Percentiles rank a stretch among this genome's conserved stretches.
Conservation (phyloP, 768 basidiomycete genomes). For the Pulveroboletus sp. region DNA sequence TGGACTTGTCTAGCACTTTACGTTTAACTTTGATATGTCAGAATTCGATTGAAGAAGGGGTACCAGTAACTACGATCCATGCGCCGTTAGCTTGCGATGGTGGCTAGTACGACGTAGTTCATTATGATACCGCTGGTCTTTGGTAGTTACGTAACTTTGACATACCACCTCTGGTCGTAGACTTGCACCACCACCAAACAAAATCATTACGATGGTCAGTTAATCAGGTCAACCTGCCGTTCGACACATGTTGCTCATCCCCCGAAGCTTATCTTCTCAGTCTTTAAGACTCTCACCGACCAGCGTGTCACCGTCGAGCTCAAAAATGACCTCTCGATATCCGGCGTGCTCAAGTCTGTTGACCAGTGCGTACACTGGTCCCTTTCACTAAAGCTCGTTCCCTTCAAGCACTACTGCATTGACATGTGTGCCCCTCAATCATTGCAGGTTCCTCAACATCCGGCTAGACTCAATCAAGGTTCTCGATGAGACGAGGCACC, state of each 20-base stretch:
- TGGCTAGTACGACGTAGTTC: background rate
- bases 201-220: constrained; percentile 24
- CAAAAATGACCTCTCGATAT: constrained; percentile 98
- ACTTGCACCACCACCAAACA: background rate
- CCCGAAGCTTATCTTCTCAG: constrained; percentile 81
- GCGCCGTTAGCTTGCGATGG: background rate
- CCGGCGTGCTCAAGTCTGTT: constrained; percentile 92
- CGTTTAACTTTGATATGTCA: constrained; percentile 32
- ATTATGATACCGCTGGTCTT: background rate
- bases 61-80: background rate
- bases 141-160: constrained; percentile 2
- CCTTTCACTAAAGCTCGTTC: background rate
- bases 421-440: background rate
- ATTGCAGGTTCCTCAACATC: constrained; percentile 84
- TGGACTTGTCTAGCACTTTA: constrained; percentile 23
- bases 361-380: constrained; percentile 70
- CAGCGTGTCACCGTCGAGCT: constrained; percentile 96
- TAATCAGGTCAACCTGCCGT: background rate
- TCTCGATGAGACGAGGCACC: constrained; percentile 87
- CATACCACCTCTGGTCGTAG: background rate
- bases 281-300: constrained; percentile 98
- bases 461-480: constrained; percentile 92
- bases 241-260: constrained; percentile 6
- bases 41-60: constrained; percentile 26
- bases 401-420: background rate